phyloP scores from a whole-genome alignment of 164 flowering plant species.

The Sedum album region DNA sequence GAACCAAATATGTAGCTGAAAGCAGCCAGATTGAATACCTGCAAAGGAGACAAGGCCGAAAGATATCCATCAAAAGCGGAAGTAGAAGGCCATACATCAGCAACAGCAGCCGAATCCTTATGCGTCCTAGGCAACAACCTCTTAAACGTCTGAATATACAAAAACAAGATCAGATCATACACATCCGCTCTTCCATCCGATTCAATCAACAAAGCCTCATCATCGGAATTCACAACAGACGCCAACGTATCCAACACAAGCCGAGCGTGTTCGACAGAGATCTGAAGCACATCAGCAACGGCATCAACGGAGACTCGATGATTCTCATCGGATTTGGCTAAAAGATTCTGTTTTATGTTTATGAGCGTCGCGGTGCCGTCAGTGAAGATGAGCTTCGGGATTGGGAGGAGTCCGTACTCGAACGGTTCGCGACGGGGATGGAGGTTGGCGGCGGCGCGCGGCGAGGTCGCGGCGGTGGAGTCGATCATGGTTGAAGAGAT shows the following conservation, averaged over 20 bases:
- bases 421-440: constrained; percentile 72
- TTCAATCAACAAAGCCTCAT: constrained; percentile 48
- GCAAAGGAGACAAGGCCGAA: constrained; percentile 86
- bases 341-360: constrained; percentile 44
- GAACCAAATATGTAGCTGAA: not conserved
- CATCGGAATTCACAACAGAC: constrained; percentile 49
- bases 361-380: constrained; percentile 60
- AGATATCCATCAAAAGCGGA: constrained; percentile 90
- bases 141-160: constrained; percentile 84
- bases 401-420: constrained; percentile 89
- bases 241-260: constrained; percentile 80
- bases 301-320: constrained; percentile 32
- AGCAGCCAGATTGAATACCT: constrained; percentile 32
- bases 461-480: constrained; percentile 8
- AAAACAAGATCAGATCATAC: constrained; percentile 65
- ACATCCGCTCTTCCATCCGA: constrained; percentile 53
- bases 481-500: not conserved
- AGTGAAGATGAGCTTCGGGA: constrained; percentile 77
- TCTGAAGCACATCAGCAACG: constrained; percentile 55
- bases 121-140: constrained; percentile 75
- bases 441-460: constrained; percentile 25
- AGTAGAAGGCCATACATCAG: constrained; percentile 97
- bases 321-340: constrained; percentile 11
- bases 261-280: constrained; percentile 61
- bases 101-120: constrained; percentile 80